Percentiles rank a stretch among this genome's conserved stretches.
These are phyloP conservation scores for Saprolegnia diclina DNA, from an alignment of 352 stramenopile species.

Conservation along the genomic window DNA sequence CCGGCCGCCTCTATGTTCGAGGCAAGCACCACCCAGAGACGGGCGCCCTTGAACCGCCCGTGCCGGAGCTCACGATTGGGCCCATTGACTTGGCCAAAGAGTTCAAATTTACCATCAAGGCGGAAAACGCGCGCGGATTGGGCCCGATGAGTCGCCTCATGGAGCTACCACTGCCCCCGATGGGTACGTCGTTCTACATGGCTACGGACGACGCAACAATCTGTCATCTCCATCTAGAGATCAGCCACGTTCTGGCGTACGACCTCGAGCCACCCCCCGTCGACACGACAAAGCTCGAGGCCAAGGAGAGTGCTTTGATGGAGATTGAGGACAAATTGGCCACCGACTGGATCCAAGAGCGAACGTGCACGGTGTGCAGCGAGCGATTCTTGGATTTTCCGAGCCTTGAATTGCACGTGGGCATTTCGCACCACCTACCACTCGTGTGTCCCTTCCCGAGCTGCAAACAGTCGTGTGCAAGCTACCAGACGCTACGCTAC, in stretches of 20 bases:
- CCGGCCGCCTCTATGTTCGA: slow-evolving; percentile 10
- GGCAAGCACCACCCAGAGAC: slow-evolving; percentile 12
- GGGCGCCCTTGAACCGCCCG: background rate
- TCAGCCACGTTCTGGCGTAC: slow-evolving; percentile 18
- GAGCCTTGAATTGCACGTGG: slow-evolving; percentile 55
- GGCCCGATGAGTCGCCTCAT: slow-evolving; percentile 42
- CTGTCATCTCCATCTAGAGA: slow-evolving; percentile 6
- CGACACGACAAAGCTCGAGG: slow-evolving; percentile 45
- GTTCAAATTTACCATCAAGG: slow-evolving; percentile 29
- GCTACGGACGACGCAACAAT: background rate
- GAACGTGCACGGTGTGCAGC: slow-evolving; percentile 58
- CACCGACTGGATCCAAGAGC: slow-evolving; percentile 26
- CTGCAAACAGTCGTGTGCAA: slow-evolving; percentile 62
- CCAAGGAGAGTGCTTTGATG: slow-evolving; percentile 38
- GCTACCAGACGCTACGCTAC: slow-evolving; percentile 59
- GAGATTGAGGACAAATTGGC: slow-evolving; percentile 36
- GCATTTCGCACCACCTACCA: slow-evolving; percentile 47
- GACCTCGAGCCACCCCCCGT: slow-evolving; percentile 5
- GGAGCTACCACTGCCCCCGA: slow-evolving; percentile 33
- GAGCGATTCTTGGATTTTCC: slow-evolving; percentile 21
- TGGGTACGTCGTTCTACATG: slow-evolving; percentile 5
- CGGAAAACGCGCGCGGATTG: slow-evolving; percentile 54
- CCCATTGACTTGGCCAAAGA: slow-evolving; percentile 21
- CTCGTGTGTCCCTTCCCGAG: slow-evolving; percentile 69
- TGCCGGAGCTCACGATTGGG: slow-evolving; percentile 18